Percentiles rank a stretch among this genome's conserved stretches.
phyloP scores from a whole-genome alignment of 768 basidiomycete genomes.

The Macrolepiota albuminosa region DNA sequence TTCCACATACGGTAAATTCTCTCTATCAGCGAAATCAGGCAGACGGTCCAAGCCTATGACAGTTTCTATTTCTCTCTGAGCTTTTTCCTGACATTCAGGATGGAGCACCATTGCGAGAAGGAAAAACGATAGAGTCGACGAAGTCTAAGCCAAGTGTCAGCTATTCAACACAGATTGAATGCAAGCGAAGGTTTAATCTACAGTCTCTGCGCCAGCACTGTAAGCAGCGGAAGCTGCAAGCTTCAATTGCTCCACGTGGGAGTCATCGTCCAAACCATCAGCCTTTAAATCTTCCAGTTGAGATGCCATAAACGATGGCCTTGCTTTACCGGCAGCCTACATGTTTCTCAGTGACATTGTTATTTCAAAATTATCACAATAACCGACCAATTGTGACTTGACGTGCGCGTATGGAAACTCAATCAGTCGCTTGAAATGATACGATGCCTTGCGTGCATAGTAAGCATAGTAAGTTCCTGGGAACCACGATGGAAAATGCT shows the following conservation, averaged over 20 bases:
- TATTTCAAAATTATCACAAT: too few species aligned
- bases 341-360: not conserved
- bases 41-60: conserved; percentile 16
- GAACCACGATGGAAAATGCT: conserved; percentile 14
- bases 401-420: not conserved
- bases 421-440: not conserved
- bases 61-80: conserved; percentile 18
- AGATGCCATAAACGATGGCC: not conserved
- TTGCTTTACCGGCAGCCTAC: not conserved
- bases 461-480: not conserved
- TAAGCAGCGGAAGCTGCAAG: not conserved
- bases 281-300: not conserved
- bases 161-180: not conserved
- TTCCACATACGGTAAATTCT: conserved; percentile 19
- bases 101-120: conserved; percentile 19
- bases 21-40: conserved; percentile 13
- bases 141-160: not conserved
- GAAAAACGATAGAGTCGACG: conserved; percentile 1
- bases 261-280: not conserved
- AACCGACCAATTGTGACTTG: not conserved
- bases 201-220: not conserved
- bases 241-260: not conserved
- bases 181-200: not conserved
- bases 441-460: not conserved
- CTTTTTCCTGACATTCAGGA: conserved; percentile 17